Percentiles rank a stretch among this genome's conserved stretches.
phyloP scores from a whole-genome alignment of 2,329 filamentous ascomycete species.

The Hypoxylon sp. region DNA sequence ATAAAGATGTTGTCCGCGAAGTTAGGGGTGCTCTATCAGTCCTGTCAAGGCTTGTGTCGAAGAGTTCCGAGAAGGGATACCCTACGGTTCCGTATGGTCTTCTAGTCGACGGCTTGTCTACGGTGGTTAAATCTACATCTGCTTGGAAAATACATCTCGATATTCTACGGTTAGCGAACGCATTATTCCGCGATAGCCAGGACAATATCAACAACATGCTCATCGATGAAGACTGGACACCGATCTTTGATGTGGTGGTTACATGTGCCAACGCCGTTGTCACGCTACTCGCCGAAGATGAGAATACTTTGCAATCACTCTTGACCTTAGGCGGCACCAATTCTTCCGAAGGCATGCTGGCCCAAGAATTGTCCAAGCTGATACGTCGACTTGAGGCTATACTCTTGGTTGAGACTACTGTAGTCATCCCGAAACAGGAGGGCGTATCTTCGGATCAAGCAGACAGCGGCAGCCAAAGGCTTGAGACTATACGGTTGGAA shows the following conservation, averaged over 20 bases:
- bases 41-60: conserved; percentile 71
- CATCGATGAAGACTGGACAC: conserved; percentile 74
- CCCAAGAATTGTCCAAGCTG: conserved; percentile 59
- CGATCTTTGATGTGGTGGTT: conserved; percentile 69
- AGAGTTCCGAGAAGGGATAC: conserved; percentile 69
- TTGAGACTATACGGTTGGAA: conserved; percentile 44
- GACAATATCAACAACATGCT: conserved; percentile 67
- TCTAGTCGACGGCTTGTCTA: conserved; percentile 68
- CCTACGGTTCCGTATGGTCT: conserved; percentile 69
- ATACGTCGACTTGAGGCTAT: conserved; percentile 64
- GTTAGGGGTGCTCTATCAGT: conserved; percentile 73
- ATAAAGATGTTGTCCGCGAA: conserved; percentile 65
- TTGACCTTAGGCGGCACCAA: conserved; percentile 49
- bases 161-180: conserved; percentile 65
- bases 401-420: conserved; percentile 58
- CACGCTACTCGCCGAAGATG: conserved; percentile 37
- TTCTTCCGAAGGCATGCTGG: conserved; percentile 55
- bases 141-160: conserved; percentile 60
- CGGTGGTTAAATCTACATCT: conserved; percentile 59
- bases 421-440: conserved; percentile 70
- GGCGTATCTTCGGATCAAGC: conserved; percentile 12
- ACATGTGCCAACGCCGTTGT: conserved; percentile 61
- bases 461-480: conserved; percentile 17
- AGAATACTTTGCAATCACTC: conserved; percentile 41
- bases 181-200: conserved; percentile 65